A percentile compares a stretch with the other conserved stretches of the same genome.
phyloP scores from a whole-genome alignment of 192 early-diverging fungal species.

The Geosiphon pyriformis region DNA sequence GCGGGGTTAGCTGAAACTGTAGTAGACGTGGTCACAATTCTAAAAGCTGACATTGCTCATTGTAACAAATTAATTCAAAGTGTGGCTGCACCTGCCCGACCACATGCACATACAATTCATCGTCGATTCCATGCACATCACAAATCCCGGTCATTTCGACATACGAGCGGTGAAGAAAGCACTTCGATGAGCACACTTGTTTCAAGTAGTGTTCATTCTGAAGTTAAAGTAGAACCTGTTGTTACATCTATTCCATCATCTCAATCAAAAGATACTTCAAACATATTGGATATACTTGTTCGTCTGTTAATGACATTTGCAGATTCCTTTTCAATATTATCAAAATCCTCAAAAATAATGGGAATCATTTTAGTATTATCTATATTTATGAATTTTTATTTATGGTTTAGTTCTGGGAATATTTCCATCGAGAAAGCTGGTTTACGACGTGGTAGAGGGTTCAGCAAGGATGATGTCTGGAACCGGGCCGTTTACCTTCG shows the following conservation, averaged over 20 bases:
- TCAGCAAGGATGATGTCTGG: too few species aligned
- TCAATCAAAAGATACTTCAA: too few species aligned
- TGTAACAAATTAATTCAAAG: background rate
- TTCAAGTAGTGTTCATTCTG: too few species aligned
- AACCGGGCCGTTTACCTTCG: constrained; percentile 45
- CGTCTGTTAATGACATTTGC: too few species aligned
- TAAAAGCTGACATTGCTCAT: constrained; percentile 40
- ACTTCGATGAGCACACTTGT: constrained; percentile 13
- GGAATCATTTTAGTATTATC: constrained; percentile 1
- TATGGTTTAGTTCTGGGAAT: background rate
- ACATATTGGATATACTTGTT: too few species aligned
- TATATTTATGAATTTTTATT: constrained; percentile 6
- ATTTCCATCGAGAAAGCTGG: too few species aligned
- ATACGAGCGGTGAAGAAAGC: constrained; percentile 24
- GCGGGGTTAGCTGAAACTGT: constrained; percentile 52
- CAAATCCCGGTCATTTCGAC: constrained; percentile 11
- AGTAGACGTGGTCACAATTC: constrained; percentile 36
- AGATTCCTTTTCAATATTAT: too few species aligned
- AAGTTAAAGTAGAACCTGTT: too few species aligned
- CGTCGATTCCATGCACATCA: constrained; percentile 6
- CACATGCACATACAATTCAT: background rate
- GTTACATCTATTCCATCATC: too few species aligned
- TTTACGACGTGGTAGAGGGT: too few species aligned
- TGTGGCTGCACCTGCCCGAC: background rate
- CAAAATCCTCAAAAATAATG: too few species aligned